Evolutionary conservation across 2,329 filamentous ascomycete genomes (phyloP), one percentile per base, ranked within the genome.

Genomic region (Xylaria polymorpha): DNA sequence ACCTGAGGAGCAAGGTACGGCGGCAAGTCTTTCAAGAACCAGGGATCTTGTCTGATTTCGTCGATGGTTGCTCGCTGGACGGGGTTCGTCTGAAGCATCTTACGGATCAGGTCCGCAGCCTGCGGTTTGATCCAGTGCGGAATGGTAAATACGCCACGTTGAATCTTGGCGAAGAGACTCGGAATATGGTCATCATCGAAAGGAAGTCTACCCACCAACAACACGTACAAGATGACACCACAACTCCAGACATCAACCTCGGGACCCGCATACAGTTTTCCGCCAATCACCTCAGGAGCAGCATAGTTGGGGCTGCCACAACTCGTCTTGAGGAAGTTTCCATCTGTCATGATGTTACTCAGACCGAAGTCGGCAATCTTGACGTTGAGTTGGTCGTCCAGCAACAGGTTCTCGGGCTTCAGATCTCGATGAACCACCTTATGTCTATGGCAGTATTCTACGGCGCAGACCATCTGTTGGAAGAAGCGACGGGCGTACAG

Each of bases 281-380:
- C 96, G 64, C 94, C 96, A 77, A 99, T 98, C 69, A 99, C 96
- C 80, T 99, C 96, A 7, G 96, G 96, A 0, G 96, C 96, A 14
- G 96, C 96, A 80, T 99, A 99, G 81, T 99, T 99, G 50, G 96
- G 96, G 78, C 95, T 98, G 62, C 96, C 96, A 77, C 96, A 99
- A 79, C 94, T 98, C 0, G 96, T 99, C 84, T 98, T 98, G 77
- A 99, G 88, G 79, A 99, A 99, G 80, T 99, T 99, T 32, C 96
- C 96, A 79, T 99, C 96, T 0, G 96, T 98, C 96, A 99, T 99
- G 83, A 99, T 99, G 80, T 99, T 99, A 84, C 95, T 98, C 66
- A 99, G 86, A 67, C 96, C 96, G 75, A 99, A 99, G 82, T 99
- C 96, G 76, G 96, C 96, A 83, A 99, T 99, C 85, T 99, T 99